A percentile compares a stretch with the other conserved stretches of the same genome.
Evolutionary conservation across 1,284 basidiomycete genomes (phyloP).

Genomic region (Apiotrichum domesticum): DNA sequence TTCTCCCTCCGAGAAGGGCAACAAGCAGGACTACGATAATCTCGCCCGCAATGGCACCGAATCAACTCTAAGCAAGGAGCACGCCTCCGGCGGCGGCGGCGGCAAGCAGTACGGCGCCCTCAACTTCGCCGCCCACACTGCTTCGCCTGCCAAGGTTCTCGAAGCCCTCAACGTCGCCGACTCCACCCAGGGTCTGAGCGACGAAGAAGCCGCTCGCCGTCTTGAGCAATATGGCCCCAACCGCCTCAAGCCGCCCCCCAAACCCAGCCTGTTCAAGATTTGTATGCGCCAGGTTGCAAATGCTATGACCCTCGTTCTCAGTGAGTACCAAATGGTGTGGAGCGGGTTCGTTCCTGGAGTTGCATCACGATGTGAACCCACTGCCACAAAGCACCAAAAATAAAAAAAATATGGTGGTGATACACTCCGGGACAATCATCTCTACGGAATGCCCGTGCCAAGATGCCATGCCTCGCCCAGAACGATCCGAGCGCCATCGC

Average conservation of each 20-base stretch:
- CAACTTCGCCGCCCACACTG: conserved; percentile 38
- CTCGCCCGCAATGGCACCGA: not conserved
- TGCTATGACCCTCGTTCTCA: conserved; percentile 45
- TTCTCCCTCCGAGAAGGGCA: not conserved
- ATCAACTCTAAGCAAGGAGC: not conserved
- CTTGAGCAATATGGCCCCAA: conserved; percentile 45
- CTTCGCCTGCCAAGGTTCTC: conserved; percentile 32
- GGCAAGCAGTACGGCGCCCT: conserved; percentile 7
- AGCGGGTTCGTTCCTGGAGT: not conserved
- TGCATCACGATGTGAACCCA: not conserved
- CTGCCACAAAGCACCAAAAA: too few relatives aligned
- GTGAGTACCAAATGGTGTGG: conserved; percentile 23
- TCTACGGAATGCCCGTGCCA: too few relatives aligned
- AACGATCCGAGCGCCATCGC: too few relatives aligned
- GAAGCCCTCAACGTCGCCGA: conserved; percentile 35
- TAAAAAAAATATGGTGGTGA: too few relatives aligned
- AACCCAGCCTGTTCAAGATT: conserved; percentile 35
- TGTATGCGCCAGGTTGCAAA: conserved; percentile 43
- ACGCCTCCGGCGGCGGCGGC: not conserved
- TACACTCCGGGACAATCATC: too few relatives aligned
- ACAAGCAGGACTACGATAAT: not conserved
- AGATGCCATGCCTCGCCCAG: too few relatives aligned
- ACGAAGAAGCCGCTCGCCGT: conserved; percentile 27
- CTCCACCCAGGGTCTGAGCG: conserved; percentile 32
- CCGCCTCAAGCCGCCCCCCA: conserved; percentile 45